Evolutionary conservation across 2,329 filamentous ascomycete genomes (phyloP).

Genomic region (Aciculosporium take): DNA sequence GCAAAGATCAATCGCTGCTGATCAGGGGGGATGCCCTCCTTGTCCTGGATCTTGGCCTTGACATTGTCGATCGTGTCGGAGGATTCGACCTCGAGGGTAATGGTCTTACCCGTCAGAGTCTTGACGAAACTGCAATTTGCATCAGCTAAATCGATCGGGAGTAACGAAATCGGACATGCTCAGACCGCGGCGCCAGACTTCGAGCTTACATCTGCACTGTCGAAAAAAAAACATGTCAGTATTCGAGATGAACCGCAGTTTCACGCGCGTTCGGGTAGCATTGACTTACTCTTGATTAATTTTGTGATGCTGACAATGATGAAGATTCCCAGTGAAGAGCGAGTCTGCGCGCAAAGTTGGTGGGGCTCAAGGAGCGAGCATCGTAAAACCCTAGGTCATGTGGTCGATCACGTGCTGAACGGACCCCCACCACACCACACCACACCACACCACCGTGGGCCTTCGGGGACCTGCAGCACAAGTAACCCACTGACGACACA

Average conservation of each 20-base stretch:
- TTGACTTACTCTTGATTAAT: conserved; percentile 45
- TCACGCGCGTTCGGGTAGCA: neutral
- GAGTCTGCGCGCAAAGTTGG: conserved; percentile 29
- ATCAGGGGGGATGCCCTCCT: conserved; percentile 96
- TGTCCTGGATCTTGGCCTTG: conserved; percentile 99
- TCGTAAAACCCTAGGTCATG: conserved; percentile 24
- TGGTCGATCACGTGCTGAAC: conserved; percentile 15
- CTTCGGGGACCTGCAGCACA: no score
- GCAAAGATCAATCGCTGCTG: conserved; percentile 98
- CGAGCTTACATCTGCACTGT: conserved; percentile 78
- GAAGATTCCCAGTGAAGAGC: conserved; percentile 19
- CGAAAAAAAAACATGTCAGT: conserved; percentile 36
- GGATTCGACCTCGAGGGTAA: conserved; percentile 98
- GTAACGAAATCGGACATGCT: neutral
- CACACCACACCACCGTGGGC: no score
- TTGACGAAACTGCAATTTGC: conserved; percentile 75
- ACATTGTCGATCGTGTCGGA: conserved; percentile 99
- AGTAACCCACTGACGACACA: no score
- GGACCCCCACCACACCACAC: no score
- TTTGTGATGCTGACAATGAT: conserved; percentile 33
- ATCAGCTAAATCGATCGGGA: conserved; percentile 15
- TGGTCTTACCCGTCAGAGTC: conserved; percentile 99
- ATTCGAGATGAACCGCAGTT: conserved; percentile 8
- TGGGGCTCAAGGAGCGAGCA: conserved; percentile 23
- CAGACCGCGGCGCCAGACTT: conserved; percentile 9